A percentile compares a stretch with the other conserved stretches of the same genome.
Evolutionary conservation across 2,329 filamentous ascomycete genomes (phyloP).

Genomic region (Graphiopsis chlorocephala): DNA sequence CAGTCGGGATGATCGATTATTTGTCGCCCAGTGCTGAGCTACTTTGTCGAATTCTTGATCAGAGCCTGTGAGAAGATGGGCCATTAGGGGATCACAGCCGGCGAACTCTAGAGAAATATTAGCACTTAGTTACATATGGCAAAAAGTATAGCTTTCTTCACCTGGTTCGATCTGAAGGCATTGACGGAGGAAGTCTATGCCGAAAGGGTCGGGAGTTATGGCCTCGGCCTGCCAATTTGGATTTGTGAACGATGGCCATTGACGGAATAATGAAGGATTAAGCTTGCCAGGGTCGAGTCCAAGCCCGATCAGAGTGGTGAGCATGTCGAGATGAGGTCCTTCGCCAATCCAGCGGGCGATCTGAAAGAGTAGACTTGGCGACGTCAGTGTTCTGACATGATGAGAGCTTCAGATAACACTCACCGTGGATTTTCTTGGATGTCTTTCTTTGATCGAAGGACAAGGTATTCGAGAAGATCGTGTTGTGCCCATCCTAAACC

Average conservation of each 20-base stretch:
- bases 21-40: not conserved
- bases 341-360: not conserved
- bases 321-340: not conserved
- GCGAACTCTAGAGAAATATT: not conserved
- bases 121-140: not conserved
- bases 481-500: not conserved
- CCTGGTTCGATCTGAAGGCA: not conserved
- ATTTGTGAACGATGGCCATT: not conserved
- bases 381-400: not conserved
- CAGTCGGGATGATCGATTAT: not conserved
- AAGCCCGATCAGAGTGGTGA: not conserved
- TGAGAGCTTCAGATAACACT: not conserved
- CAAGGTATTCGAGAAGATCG: not conserved
- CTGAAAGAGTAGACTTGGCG: not conserved
- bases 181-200: not conserved
- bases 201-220: not conserved
- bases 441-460: not conserved
- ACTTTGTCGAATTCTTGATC: not conserved
- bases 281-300: not conserved
- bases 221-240: not conserved
- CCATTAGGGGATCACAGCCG: not conserved
- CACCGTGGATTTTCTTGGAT: not conserved
- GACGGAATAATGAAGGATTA: not conserved
- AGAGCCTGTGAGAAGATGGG: not conserved
- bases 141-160: not conserved